Percentiles rank a stretch among this genome's conserved stretches.
These are phyloP conservation scores for Arthrocladium fulminans DNA, from an alignment of 2,329 filamentous ascomycete genomes.

Conservation along the genomic window DNA sequence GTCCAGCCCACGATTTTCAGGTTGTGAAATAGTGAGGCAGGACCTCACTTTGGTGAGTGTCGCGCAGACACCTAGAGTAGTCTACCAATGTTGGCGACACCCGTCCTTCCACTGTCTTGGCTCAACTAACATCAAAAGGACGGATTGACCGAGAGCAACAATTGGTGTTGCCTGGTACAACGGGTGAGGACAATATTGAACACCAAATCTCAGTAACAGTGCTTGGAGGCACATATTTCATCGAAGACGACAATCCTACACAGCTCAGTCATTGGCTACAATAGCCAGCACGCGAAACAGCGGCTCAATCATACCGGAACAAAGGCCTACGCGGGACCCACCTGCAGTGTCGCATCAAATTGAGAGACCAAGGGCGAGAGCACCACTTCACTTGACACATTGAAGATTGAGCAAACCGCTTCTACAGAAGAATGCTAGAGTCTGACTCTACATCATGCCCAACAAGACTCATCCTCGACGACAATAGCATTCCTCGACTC, in stretches of 20 bases:
- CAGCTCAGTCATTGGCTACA: too few relatives aligned
- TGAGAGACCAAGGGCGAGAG: slow-evolving; percentile 1
- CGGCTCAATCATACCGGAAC: background rate
- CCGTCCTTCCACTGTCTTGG: background rate
- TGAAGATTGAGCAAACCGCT: background rate
- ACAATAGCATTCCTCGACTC: slow-evolving; percentile 2
- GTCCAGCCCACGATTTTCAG: background rate
- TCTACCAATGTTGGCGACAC: background rate
- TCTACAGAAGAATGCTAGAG: background rate
- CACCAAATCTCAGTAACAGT: too few relatives aligned
- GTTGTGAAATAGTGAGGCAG: background rate
- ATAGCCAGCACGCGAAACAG: background rate
- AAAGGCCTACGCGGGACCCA: background rate
- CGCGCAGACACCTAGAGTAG: background rate
- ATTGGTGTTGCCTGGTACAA: too few relatives aligned
- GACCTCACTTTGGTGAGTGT: background rate
- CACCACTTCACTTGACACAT: background rate
- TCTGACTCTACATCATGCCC: background rate
- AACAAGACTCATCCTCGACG: background rate
- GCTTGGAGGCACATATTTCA: too few relatives aligned
- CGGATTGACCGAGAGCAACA: background rate
- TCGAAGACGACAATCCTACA: too few relatives aligned
- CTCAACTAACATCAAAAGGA: background rate
- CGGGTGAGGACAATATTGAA: too few relatives aligned
- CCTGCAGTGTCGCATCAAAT: background rate